Percentiles rank a stretch among this genome's conserved stretches.
Conservation (phyloP, 2,329 filamentous ascomycete genomes). For the Cladosporium oxysporum region DNA sequence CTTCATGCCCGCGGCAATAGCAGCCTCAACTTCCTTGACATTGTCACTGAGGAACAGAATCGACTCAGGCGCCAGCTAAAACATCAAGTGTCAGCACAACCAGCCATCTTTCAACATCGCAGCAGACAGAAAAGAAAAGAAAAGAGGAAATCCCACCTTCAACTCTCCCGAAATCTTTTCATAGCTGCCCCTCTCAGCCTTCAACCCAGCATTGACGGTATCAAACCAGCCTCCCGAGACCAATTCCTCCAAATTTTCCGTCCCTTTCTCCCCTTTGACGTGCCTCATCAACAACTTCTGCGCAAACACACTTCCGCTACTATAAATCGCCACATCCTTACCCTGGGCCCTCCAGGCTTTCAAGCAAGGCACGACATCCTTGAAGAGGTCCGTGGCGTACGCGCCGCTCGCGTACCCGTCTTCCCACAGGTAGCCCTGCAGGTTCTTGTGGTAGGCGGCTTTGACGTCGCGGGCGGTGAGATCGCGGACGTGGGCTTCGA, state of each 20-base stretch:
- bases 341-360: constrained; percentile 58
- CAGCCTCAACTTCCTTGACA: constrained; percentile 57
- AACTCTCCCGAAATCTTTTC: constrained; percentile 59
- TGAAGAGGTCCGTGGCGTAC: constrained; percentile 71
- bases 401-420: constrained; percentile 70
- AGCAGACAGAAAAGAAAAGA: background rate
- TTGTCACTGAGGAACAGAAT: constrained; percentile 81
- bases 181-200: constrained; percentile 69
- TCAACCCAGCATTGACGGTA: constrained; percentile 76
- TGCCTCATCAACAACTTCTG: constrained; percentile 79
- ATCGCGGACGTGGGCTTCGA: constrained; percentile 69
- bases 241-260: constrained; percentile 59
- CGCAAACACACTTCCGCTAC: constrained; percentile 75
- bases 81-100: background rate
- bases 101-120: background rate
- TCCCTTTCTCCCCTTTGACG: constrained; percentile 44
- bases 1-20: constrained; percentile 45
- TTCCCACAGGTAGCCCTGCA: constrained; percentile 79
- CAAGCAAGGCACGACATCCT: constrained; percentile 63
- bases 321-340: constrained; percentile 71
- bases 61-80: background rate
- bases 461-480: constrained; percentile 74
- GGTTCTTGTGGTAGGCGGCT: constrained; percentile 72
- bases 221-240: constrained; percentile 70
- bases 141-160: constrained; percentile 24